A percentile compares a stretch with the other conserved stretches of the same genome.
Conservation (phyloP, 169 alveolate species). For the Plasmodium malariae region DNA sequence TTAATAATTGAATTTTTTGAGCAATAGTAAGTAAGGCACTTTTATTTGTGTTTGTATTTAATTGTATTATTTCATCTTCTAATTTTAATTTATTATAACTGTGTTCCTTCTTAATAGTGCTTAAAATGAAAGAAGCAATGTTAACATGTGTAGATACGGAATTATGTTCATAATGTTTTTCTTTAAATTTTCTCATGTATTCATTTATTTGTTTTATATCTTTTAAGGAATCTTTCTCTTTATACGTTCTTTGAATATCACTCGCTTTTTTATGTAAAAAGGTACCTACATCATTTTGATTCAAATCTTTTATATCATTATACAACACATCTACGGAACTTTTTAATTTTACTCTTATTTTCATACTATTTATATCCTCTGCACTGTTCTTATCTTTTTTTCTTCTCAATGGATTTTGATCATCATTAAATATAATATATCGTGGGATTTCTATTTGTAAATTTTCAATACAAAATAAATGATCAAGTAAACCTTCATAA, state of each 20-base stretch:
- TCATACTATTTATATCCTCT: not conserved
- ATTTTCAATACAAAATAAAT: conserved; percentile 80
- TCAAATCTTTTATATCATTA: conserved; percentile 85
- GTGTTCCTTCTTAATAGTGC: conserved; percentile 81
- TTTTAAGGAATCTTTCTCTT: conserved; percentile 87
- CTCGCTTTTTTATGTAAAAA: conserved; percentile 90
- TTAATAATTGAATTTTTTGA: conserved; percentile 76
- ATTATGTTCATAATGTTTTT: conserved; percentile 90
- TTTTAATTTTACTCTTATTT: conserved; percentile 29
- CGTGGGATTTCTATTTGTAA: conserved; percentile 85
- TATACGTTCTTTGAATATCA: conserved; percentile 89
- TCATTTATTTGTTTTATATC: conserved; percentile 89
- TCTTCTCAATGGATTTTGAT: not conserved
- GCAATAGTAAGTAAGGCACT: conserved; percentile 71
- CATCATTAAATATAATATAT: conserved; percentile 53
- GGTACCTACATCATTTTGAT: conserved; percentile 86
- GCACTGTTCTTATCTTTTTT: not conserved
- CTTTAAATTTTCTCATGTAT: conserved; percentile 89
- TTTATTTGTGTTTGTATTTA: conserved; percentile 75
- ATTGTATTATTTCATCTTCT: conserved; percentile 87
- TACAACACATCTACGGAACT: conserved; percentile 84
- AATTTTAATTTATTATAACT: conserved; percentile 83
- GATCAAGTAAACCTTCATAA: conserved; percentile 87
- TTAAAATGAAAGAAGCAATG: conserved; percentile 88
- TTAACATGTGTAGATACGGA: conserved; percentile 91